These are phyloP conservation scores for Trapa incisa DNA, from an alignment of 345 rosid species.

Conservation along the genomic window DNA sequence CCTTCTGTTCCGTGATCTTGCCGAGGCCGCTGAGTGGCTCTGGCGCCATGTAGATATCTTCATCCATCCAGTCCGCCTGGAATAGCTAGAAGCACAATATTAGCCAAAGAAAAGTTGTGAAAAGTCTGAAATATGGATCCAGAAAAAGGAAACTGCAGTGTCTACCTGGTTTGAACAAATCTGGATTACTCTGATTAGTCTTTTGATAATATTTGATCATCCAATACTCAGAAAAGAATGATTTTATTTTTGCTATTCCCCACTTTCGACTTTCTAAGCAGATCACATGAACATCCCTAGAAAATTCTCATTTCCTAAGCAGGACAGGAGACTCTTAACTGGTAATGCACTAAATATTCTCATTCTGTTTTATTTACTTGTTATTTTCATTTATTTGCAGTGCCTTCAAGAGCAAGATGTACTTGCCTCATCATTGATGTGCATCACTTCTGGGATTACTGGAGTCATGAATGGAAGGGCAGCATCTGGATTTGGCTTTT, in stretches of 20 bases:
- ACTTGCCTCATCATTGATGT: slow-evolving; percentile 65
- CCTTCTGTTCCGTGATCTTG: slow-evolving; percentile 87
- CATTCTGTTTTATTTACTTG: neutral
- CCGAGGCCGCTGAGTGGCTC: slow-evolving; percentile 51
- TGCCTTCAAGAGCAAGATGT: neutral
- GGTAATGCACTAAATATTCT: neutral
- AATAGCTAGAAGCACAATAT: neutral
- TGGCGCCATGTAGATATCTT: slow-evolving; percentile 31
- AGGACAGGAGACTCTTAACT: neutral
- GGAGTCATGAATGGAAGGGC: slow-evolving; percentile 77
- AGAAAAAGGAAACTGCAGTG: neutral
- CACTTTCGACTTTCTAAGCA: too few relatives aligned
- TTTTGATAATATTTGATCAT: too few relatives aligned
- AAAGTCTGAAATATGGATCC: neutral
- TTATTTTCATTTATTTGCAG: neutral
- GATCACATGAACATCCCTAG: too few relatives aligned
- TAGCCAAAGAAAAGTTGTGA: neutral
- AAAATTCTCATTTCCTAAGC: neutral
- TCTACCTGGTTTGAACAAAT: neutral
- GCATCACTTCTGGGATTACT: slow-evolving; percentile 32
- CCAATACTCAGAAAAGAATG: too few relatives aligned
- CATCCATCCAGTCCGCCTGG: slow-evolving; percentile 50
- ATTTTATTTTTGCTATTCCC: too few relatives aligned
- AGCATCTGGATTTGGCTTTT: slow-evolving; percentile 90
- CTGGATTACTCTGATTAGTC: too few relatives aligned